Base-by-base conservation (phyloP, 495 filamentous ascomycete genomes). In the Glonium stellatum region DNA sequence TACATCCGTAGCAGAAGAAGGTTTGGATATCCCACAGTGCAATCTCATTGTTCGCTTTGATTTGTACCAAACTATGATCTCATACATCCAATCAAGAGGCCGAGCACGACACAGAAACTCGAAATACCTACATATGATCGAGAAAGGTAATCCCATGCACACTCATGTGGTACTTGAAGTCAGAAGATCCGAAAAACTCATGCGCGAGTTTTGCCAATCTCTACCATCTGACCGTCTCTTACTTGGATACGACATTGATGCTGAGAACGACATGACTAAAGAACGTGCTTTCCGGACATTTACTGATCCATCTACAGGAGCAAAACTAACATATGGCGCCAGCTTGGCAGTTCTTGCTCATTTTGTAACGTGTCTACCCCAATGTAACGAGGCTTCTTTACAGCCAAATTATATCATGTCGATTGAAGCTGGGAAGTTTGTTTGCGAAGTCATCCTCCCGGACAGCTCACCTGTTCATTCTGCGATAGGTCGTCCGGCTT, bases 61-160 rank as follows among this genome's bases (percentile, higher is more conserved):
- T 70, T 79, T 96, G n/a, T 96, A 91, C 71, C 71, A 81, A 10
- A 96, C 93, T 0, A 77, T 96, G 70, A 97, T 98, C 57, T 90
- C 95, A 69, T 97, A 97, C 71, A 86, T 98, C 18, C 93, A 98
- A 70, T 97, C 92, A 19, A 81, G 91, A 37, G 93, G 93, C n/a
- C 80, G 93, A 62, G 93, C 93, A 46, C 81, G 93, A 10, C 86
- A 87, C 67, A 66, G 72, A 0, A 77, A 85, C 50, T 97, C 92
- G 0, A 83, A 72, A 69, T 97, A 92, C 71, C 80, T 90, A 34
- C 88, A 87, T 67, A 92, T 98, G 87, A 63, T 87, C 8, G 90
- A 97, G 70, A 69, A 63, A 6, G 76, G 75, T 0, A 96, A 96
- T 68, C 44, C 57, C 1, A 68, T 71, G 0, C 89, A 97, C 57